phyloP scores from a whole-genome alignment of 305 asterid species.

The Solanum hybrid region DNA sequence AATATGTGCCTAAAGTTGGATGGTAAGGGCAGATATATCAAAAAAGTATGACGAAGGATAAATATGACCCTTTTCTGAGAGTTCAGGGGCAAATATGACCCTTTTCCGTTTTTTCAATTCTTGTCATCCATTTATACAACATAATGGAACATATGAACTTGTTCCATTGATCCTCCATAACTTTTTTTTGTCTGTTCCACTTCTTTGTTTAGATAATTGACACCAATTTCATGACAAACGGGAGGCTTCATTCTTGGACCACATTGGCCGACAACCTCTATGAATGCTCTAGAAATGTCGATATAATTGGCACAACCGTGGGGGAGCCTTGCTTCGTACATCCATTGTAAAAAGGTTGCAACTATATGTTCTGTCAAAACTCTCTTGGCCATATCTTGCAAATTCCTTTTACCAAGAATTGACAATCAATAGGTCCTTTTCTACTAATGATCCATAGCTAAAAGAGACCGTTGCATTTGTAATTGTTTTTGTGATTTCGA shows the following conservation, averaged over 20 bases:
- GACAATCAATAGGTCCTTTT: not conserved
- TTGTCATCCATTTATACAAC: not conserved
- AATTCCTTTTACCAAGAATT: not conserved
- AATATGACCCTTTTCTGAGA: too few relatives aligned
- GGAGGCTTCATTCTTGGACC: not conserved
- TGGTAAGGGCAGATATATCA: too few relatives aligned
- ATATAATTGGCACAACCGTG: not conserved
- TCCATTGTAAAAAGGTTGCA: not conserved
- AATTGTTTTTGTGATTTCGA: not conserved
- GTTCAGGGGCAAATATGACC: too few relatives aligned
- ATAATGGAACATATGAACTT: not conserved
- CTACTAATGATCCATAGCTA: not conserved
- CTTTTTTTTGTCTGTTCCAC: not conserved
- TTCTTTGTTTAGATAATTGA: not conserved
- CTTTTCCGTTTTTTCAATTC: not conserved
- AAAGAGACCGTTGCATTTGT: not conserved
- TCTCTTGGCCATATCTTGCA: not conserved
- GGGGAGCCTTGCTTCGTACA: not conserved
- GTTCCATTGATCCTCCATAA: not conserved
- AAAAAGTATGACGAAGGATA: too few relatives aligned
- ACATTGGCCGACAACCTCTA: not conserved
- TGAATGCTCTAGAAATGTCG: not conserved
- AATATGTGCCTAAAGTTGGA: too few relatives aligned
- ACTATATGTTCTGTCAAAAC: not conserved
- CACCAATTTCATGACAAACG: not conserved